Evolutionary conservation across 148 eudicot species (phyloP).

Genomic region (Chenopodium berlandieri): DNA sequence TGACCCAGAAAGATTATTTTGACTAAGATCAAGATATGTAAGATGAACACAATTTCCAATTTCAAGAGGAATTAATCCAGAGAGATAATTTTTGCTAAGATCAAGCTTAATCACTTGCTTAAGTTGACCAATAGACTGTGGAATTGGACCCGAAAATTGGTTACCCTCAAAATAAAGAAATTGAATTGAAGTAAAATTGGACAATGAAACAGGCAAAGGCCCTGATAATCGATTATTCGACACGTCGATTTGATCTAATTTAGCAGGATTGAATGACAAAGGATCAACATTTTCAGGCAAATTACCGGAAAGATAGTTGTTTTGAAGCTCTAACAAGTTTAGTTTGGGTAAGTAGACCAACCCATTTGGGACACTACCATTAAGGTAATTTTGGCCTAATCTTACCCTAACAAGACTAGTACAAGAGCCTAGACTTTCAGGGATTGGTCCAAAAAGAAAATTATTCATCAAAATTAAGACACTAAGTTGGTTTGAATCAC

Average conservation of each 20-base stretch:
- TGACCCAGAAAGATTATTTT: conserved; percentile 70
- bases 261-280: conserved; percentile 29
- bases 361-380: conserved; percentile 86
- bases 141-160: conserved; percentile 68
- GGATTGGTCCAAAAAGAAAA: conserved; percentile 83
- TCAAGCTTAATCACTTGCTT: conserved; percentile 58
- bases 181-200: conserved; percentile 70
- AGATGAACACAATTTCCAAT: conserved; percentile 66
- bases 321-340: conserved; percentile 71
- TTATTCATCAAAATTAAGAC: conserved; percentile 66
- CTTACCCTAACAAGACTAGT: conserved; percentile 70
- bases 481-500: conserved; percentile 58
- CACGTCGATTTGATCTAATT: conserved; percentile 64
- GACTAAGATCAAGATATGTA: conserved; percentile 83
- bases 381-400: conserved; percentile 76
- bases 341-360: conserved; percentile 78
- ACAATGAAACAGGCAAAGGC: conserved; percentile 56
- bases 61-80: conserved; percentile 63
- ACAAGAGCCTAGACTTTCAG: conserved; percentile 64
- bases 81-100: conserved; percentile 51
- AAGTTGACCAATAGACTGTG: conserved; percentile 66
- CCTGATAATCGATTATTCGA: conserved; percentile 75
- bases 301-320: conserved; percentile 65
- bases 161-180: conserved; percentile 60
- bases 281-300: conserved; percentile 50